phyloP scores from a whole-genome alignment of 495 filamentous ascomycete genomes.

The Chaetomidium leptoderma region DNA sequence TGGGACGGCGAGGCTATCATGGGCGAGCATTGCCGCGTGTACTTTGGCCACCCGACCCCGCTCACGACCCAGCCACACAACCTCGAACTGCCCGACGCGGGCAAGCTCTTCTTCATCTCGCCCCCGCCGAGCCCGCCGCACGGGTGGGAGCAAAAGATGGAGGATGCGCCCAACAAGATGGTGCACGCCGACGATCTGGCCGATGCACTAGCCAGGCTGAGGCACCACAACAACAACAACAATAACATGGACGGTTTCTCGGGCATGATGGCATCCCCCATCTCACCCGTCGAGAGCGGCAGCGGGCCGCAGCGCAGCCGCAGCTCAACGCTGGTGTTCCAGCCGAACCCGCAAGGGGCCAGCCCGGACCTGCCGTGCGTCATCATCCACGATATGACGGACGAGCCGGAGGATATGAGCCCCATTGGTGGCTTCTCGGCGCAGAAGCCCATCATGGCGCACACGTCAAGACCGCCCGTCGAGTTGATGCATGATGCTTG shows the following conservation, averaged over 20 bases:
- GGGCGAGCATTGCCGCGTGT: constrained; percentile 68
- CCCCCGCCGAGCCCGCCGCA: constrained; percentile 88
- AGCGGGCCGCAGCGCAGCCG: constrained; percentile 31
- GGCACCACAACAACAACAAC: constrained; percentile 35
- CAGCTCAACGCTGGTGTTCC: constrained; percentile 47
- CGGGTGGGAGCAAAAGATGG: constrained; percentile 85
- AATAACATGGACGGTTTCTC: constrained; percentile 26
- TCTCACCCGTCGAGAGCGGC: constrained; percentile 33
- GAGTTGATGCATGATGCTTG: constrained; percentile 69
- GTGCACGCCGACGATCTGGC: constrained; percentile 90
- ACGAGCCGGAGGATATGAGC: constrained; percentile 46
- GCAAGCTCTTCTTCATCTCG: constrained; percentile 95
- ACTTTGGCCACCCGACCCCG: constrained; percentile 80
- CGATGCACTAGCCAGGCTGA: constrained; percentile 66
- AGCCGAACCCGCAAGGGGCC: constrained; percentile 49
- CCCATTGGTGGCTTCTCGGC: constrained; percentile 43
- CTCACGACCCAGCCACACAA: constrained; percentile 50
- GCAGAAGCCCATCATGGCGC: constrained; percentile 56
- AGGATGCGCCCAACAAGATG: constrained; percentile 90
- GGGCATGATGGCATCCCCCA: constrained; percentile 16
- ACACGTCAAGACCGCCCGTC: constrained; percentile 81
- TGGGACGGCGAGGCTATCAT: constrained; percentile 69
- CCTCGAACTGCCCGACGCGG: constrained; percentile 73
- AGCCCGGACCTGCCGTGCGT: constrained; percentile 81
- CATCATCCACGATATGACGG: constrained; percentile 82